Conservation (phyloP, 176 grass and related monocot genomes). For the Oryza glumipatula region DNA sequence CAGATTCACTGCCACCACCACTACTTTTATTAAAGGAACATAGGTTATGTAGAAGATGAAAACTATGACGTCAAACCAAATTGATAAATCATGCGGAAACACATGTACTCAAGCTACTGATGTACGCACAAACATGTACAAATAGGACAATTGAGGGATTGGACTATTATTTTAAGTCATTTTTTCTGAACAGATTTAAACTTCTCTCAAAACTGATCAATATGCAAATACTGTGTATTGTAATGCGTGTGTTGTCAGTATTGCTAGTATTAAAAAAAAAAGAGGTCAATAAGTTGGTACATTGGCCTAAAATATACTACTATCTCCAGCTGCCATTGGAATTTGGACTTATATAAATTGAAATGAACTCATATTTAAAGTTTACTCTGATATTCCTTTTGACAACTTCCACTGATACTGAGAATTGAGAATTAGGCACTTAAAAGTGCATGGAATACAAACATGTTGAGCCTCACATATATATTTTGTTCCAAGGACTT, state of each 20-base stretch:
- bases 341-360: background rate
- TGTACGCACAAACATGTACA: background rate
- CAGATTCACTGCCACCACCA: too few relatives aligned
- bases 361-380: background rate
- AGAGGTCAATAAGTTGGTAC: background rate
- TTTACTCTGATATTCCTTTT: background rate
- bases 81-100: too few relatives aligned
- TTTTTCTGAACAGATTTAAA: background rate
- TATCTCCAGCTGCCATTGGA: background rate
- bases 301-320: background rate
- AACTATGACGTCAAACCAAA: background rate
- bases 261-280: background rate
- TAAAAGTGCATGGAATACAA: background rate
- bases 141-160: background rate
- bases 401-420: background rate
- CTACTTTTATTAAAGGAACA: too few relatives aligned
- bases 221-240: too few relatives aligned
- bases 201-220: background rate
- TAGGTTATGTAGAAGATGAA: background rate
- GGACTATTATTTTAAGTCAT: background rate
- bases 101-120: too few relatives aligned
- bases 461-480: background rate
- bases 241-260: too few relatives aligned
- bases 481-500: constrained; percentile 4
- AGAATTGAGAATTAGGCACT: background rate